Evolutionary conservation across 83 land plant species (phyloP).

Genomic region (Isoetes engelmannii): DNA sequence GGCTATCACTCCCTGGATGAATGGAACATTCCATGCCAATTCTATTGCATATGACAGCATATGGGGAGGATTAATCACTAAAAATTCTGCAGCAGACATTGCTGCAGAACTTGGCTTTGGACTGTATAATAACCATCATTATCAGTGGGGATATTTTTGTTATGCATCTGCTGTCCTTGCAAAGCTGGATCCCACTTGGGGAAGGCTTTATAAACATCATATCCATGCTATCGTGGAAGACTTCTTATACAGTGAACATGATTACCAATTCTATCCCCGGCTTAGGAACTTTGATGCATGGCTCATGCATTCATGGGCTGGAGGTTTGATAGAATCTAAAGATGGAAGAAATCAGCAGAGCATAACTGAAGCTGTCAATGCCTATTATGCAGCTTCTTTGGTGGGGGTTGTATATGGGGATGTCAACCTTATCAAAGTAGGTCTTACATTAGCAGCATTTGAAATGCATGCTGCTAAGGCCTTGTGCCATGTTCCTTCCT

Average conservation of each 20-base stretch:
- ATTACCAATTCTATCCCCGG: no score
- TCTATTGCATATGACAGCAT: slow-evolving; percentile 56
- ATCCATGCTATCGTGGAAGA: slow-evolving; percentile 63
- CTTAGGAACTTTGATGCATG: slow-evolving; percentile 35
- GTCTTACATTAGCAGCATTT: slow-evolving; percentile 30
- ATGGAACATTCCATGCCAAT: slow-evolving; percentile 40
- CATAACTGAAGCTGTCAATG: slow-evolving; percentile 39
- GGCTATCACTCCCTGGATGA: slow-evolving; percentile 43
- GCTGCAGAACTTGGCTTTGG: slow-evolving; percentile 69
- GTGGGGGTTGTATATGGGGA: slow-evolving; percentile 30
- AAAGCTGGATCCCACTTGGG: slow-evolving; percentile 36
- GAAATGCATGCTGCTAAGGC: slow-evolving; percentile 32
- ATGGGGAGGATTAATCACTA: slow-evolving; percentile 73
- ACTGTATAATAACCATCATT: slow-evolving; percentile 79
- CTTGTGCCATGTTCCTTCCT: slow-evolving; percentile 30
- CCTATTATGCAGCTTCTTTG: slow-evolving; percentile 39
- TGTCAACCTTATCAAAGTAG: slow-evolving; percentile 14
- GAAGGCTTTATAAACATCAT: slow-evolving; percentile 49
- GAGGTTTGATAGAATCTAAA: slow-evolving; percentile 31
- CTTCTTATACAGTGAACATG: slow-evolving; percentile 13
- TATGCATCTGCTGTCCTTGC: neutral
- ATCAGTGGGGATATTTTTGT: slow-evolving; percentile 41
- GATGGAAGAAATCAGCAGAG: slow-evolving; percentile 51
- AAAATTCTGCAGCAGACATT: slow-evolving; percentile 14
- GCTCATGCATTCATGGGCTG: slow-evolving; percentile 45